Evolutionary conservation across 768 basidiomycete genomes (phyloP).

Genomic region (Atractiella rhizophila): DNA sequence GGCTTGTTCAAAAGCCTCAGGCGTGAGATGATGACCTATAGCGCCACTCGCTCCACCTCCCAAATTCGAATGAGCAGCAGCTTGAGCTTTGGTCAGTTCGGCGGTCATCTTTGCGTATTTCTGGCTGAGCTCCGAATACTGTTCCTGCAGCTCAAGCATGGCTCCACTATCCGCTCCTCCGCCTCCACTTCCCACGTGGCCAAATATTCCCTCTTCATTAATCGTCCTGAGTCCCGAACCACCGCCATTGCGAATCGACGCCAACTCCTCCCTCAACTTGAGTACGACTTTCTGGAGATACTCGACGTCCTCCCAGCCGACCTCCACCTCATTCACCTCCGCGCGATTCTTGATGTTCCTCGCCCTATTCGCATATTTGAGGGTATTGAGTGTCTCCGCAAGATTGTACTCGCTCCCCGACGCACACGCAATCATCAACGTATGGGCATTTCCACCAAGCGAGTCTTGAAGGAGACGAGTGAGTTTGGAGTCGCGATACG

Average conservation of each 20-base stretch:
- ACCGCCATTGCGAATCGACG: conserved; percentile 27
- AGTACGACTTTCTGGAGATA: conserved; percentile 73
- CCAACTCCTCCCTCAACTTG: conserved; percentile 66
- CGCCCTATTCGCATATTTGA: conserved; percentile 93
- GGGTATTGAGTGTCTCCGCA: conserved; percentile 47
- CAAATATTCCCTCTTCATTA: conserved; percentile 20
- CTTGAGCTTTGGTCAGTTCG: conserved; percentile 38
- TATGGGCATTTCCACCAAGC: conserved; percentile 87
- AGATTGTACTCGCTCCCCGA: conserved; percentile 89
- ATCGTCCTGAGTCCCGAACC: conserved; percentile 16
- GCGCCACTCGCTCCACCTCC: conserved; percentile 29
- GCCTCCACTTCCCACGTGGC: conserved; percentile 24
- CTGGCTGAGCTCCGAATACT: conserved; percentile 56
- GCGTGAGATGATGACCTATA: conserved; percentile 54
- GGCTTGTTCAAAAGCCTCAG: conserved; percentile 22
- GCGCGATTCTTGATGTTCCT: conserved; percentile 91
- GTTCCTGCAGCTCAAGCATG: conserved; percentile 55
- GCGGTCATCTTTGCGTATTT: conserved; percentile 72
- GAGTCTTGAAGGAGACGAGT: conserved; percentile 89
- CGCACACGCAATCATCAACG: conserved; percentile 96
- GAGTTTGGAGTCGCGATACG: conserved; percentile 95
- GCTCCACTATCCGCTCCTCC: conserved; percentile 41
- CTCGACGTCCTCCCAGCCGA: conserved; percentile 95
- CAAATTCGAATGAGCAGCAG: conserved; percentile 36
- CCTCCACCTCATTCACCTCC: conserved; percentile 74